Evolutionary conservation across 106 monocot genomes (phyloP), one percentile per base, ranked within the genome.

Genomic region (Dendrobium officinale): DNA sequence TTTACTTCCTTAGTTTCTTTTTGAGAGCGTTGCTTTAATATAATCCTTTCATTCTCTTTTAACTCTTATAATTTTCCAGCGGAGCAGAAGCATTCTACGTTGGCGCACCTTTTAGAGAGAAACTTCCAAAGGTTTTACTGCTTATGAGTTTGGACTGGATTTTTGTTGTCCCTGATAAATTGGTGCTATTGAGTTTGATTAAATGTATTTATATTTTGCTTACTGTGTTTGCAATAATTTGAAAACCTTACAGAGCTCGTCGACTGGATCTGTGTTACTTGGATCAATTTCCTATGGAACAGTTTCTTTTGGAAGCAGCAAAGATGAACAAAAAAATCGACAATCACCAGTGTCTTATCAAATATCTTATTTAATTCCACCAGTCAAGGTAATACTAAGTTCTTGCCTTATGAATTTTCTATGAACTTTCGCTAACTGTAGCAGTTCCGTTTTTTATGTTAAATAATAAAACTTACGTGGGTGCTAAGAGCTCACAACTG

Each of bases 31-130:
- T 76, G 4, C 4, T 42, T 77, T 78, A 41, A 55, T 75, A 2
- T 19, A 43, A 41, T 54, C 2, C 40, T 67, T 79, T 84, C 51
- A 44, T 11, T 41, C 79, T 19, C 9, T 51, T 55, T 80, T 33
- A 82, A 7, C 11, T 15, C 37, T 5, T 79, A 43, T 66, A 75
- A 22, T 61, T 77, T 81, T 66, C 42, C 70, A 96, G 96, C 16
- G 80, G 81, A 75, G 33, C 87, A 44, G 92, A 96, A 88, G 96
- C 96, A 86, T 92, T 96, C 79, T 96, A 92, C 82, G 89, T 96
- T 61, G 86, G 85, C 68, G 86, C 90, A 55, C 96, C 93, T 85
- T 81, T 86, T 16, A 93, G 77, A 83, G 93, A 93, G 33, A 93
- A 92, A 80, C 73, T 96, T 42, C 90, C 90, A 72, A 96, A 96